phyloP scores from a whole-genome alignment of 345 rosid species.

The Hevea brasiliensis region DNA sequence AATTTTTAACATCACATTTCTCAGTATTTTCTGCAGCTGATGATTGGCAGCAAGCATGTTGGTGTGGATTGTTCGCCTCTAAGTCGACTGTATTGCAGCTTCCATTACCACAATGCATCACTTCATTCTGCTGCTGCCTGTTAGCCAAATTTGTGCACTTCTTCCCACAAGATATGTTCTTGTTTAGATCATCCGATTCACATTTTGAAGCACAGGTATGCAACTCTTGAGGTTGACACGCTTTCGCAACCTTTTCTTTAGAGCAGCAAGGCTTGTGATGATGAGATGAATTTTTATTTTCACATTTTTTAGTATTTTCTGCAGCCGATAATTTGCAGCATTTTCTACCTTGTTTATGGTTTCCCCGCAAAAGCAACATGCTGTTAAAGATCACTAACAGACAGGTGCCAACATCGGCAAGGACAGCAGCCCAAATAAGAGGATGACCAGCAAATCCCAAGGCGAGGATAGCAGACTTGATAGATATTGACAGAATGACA shows the following conservation, averaged over 20 bases:
- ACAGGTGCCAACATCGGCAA: slow-evolving; percentile 88
- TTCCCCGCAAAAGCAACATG: slow-evolving; percentile 53
- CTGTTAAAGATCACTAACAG: slow-evolving; percentile 78
- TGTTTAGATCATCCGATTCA: slow-evolving; percentile 3
- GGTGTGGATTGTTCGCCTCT: too few species aligned
- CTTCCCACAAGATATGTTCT: neutral
- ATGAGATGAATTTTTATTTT: slow-evolving; percentile 4
- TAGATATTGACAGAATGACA: slow-evolving; percentile 55
- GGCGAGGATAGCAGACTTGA: slow-evolving; percentile 62
- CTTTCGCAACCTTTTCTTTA: slow-evolving; percentile 6
- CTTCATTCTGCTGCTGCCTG: too few species aligned
- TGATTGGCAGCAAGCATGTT: neutral
- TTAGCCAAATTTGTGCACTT: slow-evolving; percentile 6
- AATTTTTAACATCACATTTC: slow-evolving; percentile 3
- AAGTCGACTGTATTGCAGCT: neutral
- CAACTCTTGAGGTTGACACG: slow-evolving; percentile 3
- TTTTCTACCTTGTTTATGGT: slow-evolving; percentile 24
- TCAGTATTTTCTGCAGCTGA: neutral
- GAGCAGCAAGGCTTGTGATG: slow-evolving; percentile 12
- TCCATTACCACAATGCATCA: too few species aligned
- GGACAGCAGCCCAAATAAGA: slow-evolving; percentile 84
- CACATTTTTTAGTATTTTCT: neutral
- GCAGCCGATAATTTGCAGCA: slow-evolving; percentile 22
- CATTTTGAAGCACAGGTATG: slow-evolving; percentile 20
- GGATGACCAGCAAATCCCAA: slow-evolving; percentile 87